A percentile compares a stretch with the other conserved stretches of the same genome.
These are phyloP conservation scores for Leptographium flavum DNA, from an alignment of 2,329 filamentous ascomycete species.

Conservation along the genomic window DNA sequence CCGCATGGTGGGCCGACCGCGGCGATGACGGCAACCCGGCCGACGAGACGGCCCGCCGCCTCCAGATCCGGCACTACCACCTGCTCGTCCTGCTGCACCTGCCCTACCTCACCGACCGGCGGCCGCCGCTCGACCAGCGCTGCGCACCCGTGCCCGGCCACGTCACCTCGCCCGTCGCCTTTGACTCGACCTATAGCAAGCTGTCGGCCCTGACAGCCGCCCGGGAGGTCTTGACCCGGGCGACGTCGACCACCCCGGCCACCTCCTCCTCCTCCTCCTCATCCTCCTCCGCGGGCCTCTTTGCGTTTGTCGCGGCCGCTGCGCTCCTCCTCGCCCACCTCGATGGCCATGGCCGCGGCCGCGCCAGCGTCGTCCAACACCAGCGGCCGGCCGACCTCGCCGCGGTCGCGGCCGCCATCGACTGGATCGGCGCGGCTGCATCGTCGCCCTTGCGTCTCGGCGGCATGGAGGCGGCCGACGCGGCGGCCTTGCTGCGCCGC, in stretches of 20 bases:
- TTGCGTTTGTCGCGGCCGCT: conserved; percentile 22
- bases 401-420: conserved; percentile 20
- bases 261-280: not conserved
- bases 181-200: conserved; percentile 26
- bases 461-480: no score
- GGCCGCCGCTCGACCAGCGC: not conserved
- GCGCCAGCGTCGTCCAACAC: conserved; percentile 20
- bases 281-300: conserved; percentile 20
- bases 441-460: no score
- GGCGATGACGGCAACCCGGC: conserved; percentile 9
- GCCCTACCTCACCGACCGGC: conserved; percentile 31
- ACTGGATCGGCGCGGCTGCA: conserved; percentile 20
- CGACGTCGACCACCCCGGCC: conserved; percentile 11
- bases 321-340: conserved; percentile 23
- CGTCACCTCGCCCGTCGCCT: conserved; percentile 16
- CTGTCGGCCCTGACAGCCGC: conserved; percentile 24
- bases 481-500: conserved; percentile 17
- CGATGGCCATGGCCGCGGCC: conserved; percentile 13
- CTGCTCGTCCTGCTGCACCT: conserved; percentile 36
- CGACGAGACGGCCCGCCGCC: conserved; percentile 14
- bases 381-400: conserved; percentile 23
- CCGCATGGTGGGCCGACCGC: conserved; percentile 23
- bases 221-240: conserved; percentile 22
- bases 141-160: no score
- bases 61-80: conserved; percentile 27